Conservation (phyloP, 1,284 basidiomycete genomes). For the Cryptococcus neoformans region DNA sequence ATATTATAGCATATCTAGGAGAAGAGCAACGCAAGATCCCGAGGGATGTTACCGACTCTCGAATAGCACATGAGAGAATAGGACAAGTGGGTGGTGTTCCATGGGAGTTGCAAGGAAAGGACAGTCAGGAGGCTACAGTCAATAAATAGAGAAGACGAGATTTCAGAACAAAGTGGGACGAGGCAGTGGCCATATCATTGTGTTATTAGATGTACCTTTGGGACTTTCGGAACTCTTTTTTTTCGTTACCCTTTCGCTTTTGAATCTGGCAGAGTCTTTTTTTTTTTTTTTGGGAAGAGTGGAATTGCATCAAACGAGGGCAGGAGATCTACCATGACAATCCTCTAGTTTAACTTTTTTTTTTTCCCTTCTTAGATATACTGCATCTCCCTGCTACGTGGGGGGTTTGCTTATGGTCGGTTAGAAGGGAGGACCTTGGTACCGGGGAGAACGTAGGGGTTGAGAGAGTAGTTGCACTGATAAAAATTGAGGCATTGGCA, state of each 20-base stretch:
- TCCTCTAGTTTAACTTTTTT: no score
- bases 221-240: no score
- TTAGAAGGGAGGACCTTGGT: slow-evolving; percentile 65
- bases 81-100: slow-evolving; percentile 31
- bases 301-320: no score
- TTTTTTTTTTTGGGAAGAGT: no score
- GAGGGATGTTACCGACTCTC: slow-evolving; percentile 12
- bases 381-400: background rate
- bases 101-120: slow-evolving; percentile 25
- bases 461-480: slow-evolving; percentile 93
- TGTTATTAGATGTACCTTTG: no score
- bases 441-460: slow-evolving; percentile 87
- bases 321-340: no score
- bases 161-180: no score
- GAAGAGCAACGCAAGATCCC: slow-evolving; percentile 44
- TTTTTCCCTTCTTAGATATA: no score
- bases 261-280: no score
- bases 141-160: no score
- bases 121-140: background rate
- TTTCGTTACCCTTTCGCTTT: no score
- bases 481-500: background rate
- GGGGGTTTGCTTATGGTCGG: slow-evolving; percentile 7
- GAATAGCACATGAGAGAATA: slow-evolving; percentile 14
- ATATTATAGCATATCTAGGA: slow-evolving; percentile 31
- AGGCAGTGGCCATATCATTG: no score